Conservation (phyloP, 805 yeast genomes). For the Isabelozyma heimii region DNA sequence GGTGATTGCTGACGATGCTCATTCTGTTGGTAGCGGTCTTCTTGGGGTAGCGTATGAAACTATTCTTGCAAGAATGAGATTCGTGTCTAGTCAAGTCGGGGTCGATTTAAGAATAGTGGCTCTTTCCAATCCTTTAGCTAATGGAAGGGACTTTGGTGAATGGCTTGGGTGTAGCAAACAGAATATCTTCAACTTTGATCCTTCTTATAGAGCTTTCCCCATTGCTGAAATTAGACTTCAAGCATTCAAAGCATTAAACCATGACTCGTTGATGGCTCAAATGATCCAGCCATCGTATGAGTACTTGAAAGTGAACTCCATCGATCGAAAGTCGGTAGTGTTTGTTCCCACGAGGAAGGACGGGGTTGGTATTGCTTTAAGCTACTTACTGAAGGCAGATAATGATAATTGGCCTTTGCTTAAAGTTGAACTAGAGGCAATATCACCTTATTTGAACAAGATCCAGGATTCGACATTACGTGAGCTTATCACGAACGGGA, state of each 20-base stretch:
- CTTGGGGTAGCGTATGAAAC: conserved; percentile 68
- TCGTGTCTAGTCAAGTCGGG: conserved; percentile 66
- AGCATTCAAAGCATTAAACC: conserved; percentile 38
- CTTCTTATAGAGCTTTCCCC: conserved; percentile 55
- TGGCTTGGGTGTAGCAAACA: conserved; percentile 77
- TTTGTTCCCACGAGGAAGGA: conserved; percentile 58
- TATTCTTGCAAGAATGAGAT: conserved; percentile 66
- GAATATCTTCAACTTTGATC: conserved; percentile 66
- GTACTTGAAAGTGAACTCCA: conserved; percentile 27
- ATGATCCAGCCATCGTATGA: conserved; percentile 50
- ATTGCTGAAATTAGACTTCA: conserved; percentile 57
- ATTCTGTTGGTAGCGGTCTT: conserved; percentile 55
- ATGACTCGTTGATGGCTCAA: conserved; percentile 48
- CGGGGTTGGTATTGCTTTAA: conserved; percentile 51
- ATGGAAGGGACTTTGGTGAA: conserved; percentile 73
- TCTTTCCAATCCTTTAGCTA: conserved; percentile 66
- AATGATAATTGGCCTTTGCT: conserved; percentile 39
- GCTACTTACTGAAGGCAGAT: conserved; percentile 37
- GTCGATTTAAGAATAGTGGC: conserved; percentile 59
- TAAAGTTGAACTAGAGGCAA: conserved; percentile 33
- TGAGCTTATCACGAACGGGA: conserved; percentile 43
- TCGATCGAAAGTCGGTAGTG: conserved; percentile 33
- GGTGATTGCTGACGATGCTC: conserved; percentile 72
- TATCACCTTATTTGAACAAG: conserved; percentile 40
- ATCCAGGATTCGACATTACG: conserved; percentile 47